Conservation (phyloP, 805 yeast genomes). For the Pichia scutulata region DNA sequence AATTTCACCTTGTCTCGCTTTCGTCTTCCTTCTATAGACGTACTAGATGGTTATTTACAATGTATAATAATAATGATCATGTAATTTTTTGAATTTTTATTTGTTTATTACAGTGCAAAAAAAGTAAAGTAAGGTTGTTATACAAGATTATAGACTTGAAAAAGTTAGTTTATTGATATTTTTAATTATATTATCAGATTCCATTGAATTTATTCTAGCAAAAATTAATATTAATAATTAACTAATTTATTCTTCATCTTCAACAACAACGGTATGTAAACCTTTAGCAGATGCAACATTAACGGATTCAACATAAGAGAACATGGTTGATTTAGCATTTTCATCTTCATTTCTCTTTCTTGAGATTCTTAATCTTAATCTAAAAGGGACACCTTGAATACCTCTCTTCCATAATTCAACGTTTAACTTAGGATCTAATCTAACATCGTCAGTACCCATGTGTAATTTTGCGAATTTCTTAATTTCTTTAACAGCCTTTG, state of each 20-base stretch:
- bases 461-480: constrained; percentile 97
- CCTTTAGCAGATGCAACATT: constrained; percentile 93
- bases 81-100: not conserved
- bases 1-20: too few species aligned
- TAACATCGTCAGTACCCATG: constrained; percentile 99
- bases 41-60: too few species aligned
- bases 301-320: constrained; percentile 97
- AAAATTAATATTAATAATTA: not conserved
- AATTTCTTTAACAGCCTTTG: constrained; percentile 98
- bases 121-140: not conserved
- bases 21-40: too few species aligned
- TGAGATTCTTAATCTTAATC: constrained; percentile 97
- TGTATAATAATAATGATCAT: too few species aligned
- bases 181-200: not conserved
- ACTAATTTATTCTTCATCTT: constrained; percentile 40
- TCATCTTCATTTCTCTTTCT: constrained; percentile 98
- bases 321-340: constrained; percentile 95
- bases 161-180: not conserved
- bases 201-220: not conserved
- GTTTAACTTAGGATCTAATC: constrained; percentile 98
- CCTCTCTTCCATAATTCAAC: constrained; percentile 99
- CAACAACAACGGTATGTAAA: constrained; percentile 95
- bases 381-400: constrained; percentile 97
- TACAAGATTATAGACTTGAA: not conserved
- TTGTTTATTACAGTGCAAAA: not conserved